A percentile compares a stretch with the other conserved stretches of the same genome.
Conservation (phyloP, 768 basidiomycete species). For the Naganishia vaughanmartiniae region DNA sequence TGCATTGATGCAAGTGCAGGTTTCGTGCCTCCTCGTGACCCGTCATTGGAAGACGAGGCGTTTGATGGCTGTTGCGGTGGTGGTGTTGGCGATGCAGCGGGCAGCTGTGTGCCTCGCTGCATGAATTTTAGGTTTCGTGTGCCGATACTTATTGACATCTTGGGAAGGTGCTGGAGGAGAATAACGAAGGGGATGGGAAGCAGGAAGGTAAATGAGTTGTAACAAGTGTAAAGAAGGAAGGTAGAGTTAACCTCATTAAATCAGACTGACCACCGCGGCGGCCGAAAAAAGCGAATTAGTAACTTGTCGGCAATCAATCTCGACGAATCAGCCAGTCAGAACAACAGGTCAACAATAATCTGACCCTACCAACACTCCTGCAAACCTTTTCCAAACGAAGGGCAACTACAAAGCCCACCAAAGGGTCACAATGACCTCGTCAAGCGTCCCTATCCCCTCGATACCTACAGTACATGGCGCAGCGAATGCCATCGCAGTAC, state of each 20-base stretch:
- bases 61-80: not conserved
- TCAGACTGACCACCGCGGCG: too few relatives aligned
- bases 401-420: not conserved
- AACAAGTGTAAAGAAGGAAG: too few relatives aligned
- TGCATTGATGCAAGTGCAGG: not conserved
- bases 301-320: too few relatives aligned
- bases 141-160: constrained; percentile 4
- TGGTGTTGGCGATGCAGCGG: not conserved
- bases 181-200: not conserved
- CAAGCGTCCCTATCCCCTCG: constrained; percentile 8
- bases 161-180: not conserved
- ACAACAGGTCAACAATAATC: too few relatives aligned
- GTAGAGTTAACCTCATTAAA: too few relatives aligned
- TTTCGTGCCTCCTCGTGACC: not conserved
- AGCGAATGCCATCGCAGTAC: not conserved
- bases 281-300: too few relatives aligned
- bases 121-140: constrained; percentile 16
- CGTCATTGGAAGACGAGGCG: not conserved
- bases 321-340: too few relatives aligned
- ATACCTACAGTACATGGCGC: not conserved
- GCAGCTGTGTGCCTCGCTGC: constrained; percentile 18
- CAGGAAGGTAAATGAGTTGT: not conserved
- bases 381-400: not conserved
- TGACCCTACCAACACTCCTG: too few relatives aligned
- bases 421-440: constrained; percentile 11